A percentile compares a stretch with the other conserved stretches of the same genome.
Evolutionary conservation across 2,329 filamentous ascomycete genomes (phyloP).

Genomic region (Pseudogymnoascus sp.): DNA sequence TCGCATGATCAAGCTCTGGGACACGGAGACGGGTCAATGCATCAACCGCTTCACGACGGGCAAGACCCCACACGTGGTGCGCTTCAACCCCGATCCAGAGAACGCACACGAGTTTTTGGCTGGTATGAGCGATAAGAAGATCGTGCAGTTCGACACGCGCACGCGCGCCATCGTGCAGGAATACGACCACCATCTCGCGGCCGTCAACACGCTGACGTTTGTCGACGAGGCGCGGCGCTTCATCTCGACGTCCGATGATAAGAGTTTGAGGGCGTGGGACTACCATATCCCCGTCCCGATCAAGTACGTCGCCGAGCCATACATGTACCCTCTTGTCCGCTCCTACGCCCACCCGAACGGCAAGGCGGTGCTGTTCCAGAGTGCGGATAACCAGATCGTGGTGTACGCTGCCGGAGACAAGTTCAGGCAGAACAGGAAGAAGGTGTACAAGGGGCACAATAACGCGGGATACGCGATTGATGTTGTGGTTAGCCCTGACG

Average conservation of each 20-base stretch:
- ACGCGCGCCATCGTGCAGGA: slow-evolving; percentile 79
- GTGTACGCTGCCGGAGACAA: slow-evolving; percentile 93
- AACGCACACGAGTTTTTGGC: slow-evolving; percentile 85
- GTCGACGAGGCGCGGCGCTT: slow-evolving; percentile 91
- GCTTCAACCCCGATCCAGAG: slow-evolving; percentile 77
- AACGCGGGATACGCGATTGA: slow-evolving; percentile 91
- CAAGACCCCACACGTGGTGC: slow-evolving; percentile 89
- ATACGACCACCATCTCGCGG: slow-evolving; percentile 96
- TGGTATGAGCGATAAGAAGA: slow-evolving; percentile 98
- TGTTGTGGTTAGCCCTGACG: slow-evolving; percentile 79
- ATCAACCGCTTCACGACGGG: slow-evolving; percentile 83
- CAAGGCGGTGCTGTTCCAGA: slow-evolving; percentile 92
- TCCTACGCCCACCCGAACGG: slow-evolving; percentile 77
- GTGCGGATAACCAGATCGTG: slow-evolving; percentile 89
- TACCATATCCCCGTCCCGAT: slow-evolving; percentile 97
- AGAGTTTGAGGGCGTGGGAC: slow-evolving; percentile 93
- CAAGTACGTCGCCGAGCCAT: slow-evolving; percentile 94
- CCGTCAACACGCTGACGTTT: slow-evolving; percentile 95
- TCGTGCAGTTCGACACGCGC: slow-evolving; percentile 89
- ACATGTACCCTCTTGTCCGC: slow-evolving; percentile 95
- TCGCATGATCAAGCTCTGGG: slow-evolving; percentile 95
- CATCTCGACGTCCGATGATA: slow-evolving; percentile 97
- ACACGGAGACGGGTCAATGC: slow-evolving; percentile 89
- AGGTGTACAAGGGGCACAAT: slow-evolving; percentile 92
- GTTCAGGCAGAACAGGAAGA: slow-evolving; percentile 96